Base-by-base conservation (phyloP, 2,329 filamentous ascomycete genomes). In the Fusarium aywerte region DNA sequence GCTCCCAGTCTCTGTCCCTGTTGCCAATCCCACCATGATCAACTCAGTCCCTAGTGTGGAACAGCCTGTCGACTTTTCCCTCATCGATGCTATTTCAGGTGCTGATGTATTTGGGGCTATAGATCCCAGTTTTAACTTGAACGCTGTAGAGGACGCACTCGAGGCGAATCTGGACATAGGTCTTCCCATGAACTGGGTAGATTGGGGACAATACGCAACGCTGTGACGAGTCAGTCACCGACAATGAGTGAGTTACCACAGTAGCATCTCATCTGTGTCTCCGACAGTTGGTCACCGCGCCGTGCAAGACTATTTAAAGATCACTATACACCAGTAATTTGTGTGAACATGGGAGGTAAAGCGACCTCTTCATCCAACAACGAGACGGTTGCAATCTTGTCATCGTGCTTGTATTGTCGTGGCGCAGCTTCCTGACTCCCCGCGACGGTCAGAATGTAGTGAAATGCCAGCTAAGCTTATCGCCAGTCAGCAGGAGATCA, bases 71-170 rank as follows among this genome's bases (percentile, higher is more conserved):
- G 81, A 84, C 59, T 80, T 81, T 52, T 80, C 78, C 0, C 69
- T 81, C 15, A 75, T 82, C 5, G 80, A 82, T 38, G 76, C 79
- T 4, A 75, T 82, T 25, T 81, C 81, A 1, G 83, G 84, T 2
- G 76, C 85, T n/a, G 84, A 87, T 42, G 76, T 87, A 2, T 86
- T 86, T 66, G 83, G 82, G 4, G 81, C 85, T 40, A 85, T 87
- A 25, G 85, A 85, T 47, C 84, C 84, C 4, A 84, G 76, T 47
- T 87, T 87, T 65, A 80, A 87, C 48, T 67, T 87, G 2, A 80
- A 80, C 23, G 84, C 84, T 0, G 82, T 86, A 23, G 84, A 87
- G 65, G 83, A 85, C 18, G 84, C 82, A 0, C 74, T 87, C 0
- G 84, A 86, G 57, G 83, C 84, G 0, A 86, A 86, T 52, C 75